Base-by-base conservation (phyloP, 306 rosid species). In the Casuarina glauca region DNA sequence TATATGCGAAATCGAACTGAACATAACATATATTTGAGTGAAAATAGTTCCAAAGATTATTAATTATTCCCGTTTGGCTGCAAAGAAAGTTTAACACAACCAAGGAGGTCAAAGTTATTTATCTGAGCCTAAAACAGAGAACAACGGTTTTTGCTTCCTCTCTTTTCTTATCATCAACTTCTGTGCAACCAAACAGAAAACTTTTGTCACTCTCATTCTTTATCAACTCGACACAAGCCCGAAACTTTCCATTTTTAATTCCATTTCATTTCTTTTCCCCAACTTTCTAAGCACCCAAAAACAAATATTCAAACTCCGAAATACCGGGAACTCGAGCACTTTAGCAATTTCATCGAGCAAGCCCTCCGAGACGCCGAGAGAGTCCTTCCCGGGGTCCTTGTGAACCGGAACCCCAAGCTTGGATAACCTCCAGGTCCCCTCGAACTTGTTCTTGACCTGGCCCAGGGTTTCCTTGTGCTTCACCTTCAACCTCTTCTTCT, bases 381-480 rank as follows among this genome's bases (percentile, higher is more conserved):
- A 90, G 74, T 95, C 99, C 84, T 95, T 93, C 6, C 97, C 97
- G 8, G 97, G 99, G 70, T 95, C 97, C 8, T 83, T 82, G 72
- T 80, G 73, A 17, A 92, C 80, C 50, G 94, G 86, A 64, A 95
- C 94, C 3, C 78, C 89, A 76, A 95, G 97, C 84, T 90, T 91
- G 81, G 85, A 91, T 16, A 95, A 85, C 80, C 96, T 83, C 99
- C 99, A 93, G 17, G 84, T 82, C 10, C 97, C 99, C 44, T 90
- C 86, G 69, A 85, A 87, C 84, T 88, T 93, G 84, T 79, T 66
- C 13, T 74, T 60, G 4, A 69, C 78, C 58, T 79, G 78, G 1
- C 78, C 71, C 3, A 86, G 50, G 64, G 80, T 77, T 19, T 93
- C 82, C 86, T 82, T 89, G 20, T 83, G 88, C 87, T 90, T 93